A percentile compares a stretch with the other conserved stretches of the same genome.
phyloP scores from a whole-genome alignment of 2,329 filamentous ascomycete genomes.

The Colletotrichum eremochloae region DNA sequence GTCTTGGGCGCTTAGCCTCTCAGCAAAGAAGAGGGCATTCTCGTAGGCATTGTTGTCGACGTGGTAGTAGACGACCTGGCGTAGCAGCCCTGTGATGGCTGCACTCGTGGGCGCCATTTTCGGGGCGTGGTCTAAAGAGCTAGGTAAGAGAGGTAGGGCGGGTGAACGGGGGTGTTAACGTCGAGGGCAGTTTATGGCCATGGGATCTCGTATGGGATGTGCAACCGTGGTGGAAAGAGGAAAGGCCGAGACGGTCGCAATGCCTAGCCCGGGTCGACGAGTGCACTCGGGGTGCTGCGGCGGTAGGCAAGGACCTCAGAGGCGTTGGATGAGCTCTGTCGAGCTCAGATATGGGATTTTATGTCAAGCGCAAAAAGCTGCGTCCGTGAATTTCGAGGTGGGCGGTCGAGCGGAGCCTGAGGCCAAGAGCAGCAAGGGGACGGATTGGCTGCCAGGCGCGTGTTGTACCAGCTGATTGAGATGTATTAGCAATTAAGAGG shows the following conservation, averaged over 20 bases:
- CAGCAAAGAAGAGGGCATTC: conserved; percentile 94
- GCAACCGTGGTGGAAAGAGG: conserved; percentile 10
- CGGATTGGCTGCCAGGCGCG: conserved; percentile 14
- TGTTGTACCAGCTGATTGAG: conserved; percentile 10
- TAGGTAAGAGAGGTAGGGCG: conserved; percentile 12
- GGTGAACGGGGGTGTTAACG: conserved; percentile 36
- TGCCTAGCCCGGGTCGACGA: conserved; percentile 12
- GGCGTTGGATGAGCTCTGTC: conserved; percentile 28
- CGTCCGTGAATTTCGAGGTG: conserved; percentile 40
- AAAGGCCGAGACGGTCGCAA: conserved; percentile 28
- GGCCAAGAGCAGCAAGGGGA: conserved; percentile 14
- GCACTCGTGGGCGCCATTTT: conserved; percentile 67
- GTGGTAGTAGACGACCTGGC: conserved; percentile 74
- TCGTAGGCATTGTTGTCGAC: conserved; percentile 91
- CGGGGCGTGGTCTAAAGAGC: conserved; percentile 21
- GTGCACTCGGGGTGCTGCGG: conserved; percentile 20
- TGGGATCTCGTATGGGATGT: conserved; percentile 25
- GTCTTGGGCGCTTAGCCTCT: conserved; percentile 87
- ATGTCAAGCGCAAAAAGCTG: conserved; percentile 38
- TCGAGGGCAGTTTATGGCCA: conserved; percentile 37
- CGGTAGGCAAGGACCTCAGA: conserved; percentile 3
- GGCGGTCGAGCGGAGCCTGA: conserved; percentile 33
- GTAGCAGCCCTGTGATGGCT: conserved; percentile 65
- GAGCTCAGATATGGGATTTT: conserved; percentile 30
- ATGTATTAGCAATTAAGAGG: conserved; percentile 35